Evolutionary conservation across 805 yeast genomes (phyloP).

Genomic region (Candida xyloterini): DNA sequence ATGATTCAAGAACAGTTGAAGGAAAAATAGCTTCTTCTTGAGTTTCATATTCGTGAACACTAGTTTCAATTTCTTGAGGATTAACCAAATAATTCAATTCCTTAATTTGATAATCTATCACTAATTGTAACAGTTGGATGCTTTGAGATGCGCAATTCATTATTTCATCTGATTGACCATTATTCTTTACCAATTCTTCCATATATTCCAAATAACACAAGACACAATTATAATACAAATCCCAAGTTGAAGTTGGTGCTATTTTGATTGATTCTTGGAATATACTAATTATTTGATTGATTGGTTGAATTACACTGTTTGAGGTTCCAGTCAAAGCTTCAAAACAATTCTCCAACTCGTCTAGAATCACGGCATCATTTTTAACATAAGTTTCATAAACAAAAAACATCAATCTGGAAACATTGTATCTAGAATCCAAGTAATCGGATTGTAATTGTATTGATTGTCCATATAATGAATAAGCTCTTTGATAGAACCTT

Average conservation of each 20-base stretch:
- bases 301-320: constrained; percentile 39
- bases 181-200: constrained; percentile 34
- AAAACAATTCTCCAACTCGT: constrained; percentile 33
- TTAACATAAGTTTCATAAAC: constrained; percentile 52
- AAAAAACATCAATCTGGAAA: constrained; percentile 54
- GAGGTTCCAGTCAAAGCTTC: constrained; percentile 30
- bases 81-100: constrained; percentile 28
- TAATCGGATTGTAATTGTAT: constrained; percentile 24
- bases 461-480: constrained; percentile 40
- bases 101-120: constrained; percentile 26
- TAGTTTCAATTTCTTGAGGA: background rate
- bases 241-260: constrained; percentile 31
- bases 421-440: constrained; percentile 56
- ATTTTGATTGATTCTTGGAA: constrained; percentile 39
- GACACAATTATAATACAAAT: constrained; percentile 45
- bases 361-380: constrained; percentile 42
- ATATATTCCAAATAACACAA: constrained; percentile 46
- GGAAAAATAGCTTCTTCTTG: constrained; percentile 28
- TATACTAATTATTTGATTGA: constrained; percentile 34
- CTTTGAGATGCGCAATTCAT: constrained; percentile 21
- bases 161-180: constrained; percentile 15
- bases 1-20: constrained; percentile 26
- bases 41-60: background rate
- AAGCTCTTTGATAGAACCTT: constrained; percentile 62
- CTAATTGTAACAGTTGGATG: constrained; percentile 24